These are phyloP conservation scores for Metschnikowia aberdeeniae DNA, from an alignment of 805 yeast genomes.

Conservation along the genomic window DNA sequence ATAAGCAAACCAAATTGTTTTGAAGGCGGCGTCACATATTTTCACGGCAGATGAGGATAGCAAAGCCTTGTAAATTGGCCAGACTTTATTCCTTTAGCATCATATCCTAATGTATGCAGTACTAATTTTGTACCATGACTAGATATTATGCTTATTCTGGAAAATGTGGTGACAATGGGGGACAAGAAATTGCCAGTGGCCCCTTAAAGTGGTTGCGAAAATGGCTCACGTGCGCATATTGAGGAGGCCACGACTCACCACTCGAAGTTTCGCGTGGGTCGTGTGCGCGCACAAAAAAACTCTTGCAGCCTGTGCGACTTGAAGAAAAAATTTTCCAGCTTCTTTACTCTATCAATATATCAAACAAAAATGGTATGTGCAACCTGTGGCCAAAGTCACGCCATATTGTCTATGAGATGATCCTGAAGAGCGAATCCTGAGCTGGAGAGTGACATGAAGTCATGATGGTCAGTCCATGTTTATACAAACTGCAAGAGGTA, in stretches of 20 bases:
- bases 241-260: background rate
- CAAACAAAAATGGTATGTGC: constrained; percentile 19
- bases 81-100: background rate
- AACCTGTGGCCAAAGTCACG: background rate
- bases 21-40: background rate
- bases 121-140: background rate
- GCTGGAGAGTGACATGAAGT: too few relatives aligned
- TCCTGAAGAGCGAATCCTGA: too few relatives aligned
- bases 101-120: background rate
- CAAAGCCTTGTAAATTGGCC: too few relatives aligned
- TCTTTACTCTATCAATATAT: constrained; percentile 11
- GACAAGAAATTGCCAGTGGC: too few relatives aligned
- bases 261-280: constrained; percentile 7
- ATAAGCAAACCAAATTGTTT: too few relatives aligned
- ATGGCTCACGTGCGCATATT: constrained; percentile 1
- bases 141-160: too few relatives aligned
- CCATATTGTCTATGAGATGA: background rate
- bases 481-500: too few relatives aligned
- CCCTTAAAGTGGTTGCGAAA: background rate
- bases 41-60: too few relatives aligned
- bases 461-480: too few relatives aligned
- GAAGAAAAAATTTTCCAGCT: constrained; percentile 13
- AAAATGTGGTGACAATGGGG: too few relatives aligned
- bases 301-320: constrained; percentile 13
- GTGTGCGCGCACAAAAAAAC: constrained; percentile 15